phyloP scores from a whole-genome alignment of 2,329 filamentous ascomycete genomes.

The Venturiaceae sp. region DNA sequence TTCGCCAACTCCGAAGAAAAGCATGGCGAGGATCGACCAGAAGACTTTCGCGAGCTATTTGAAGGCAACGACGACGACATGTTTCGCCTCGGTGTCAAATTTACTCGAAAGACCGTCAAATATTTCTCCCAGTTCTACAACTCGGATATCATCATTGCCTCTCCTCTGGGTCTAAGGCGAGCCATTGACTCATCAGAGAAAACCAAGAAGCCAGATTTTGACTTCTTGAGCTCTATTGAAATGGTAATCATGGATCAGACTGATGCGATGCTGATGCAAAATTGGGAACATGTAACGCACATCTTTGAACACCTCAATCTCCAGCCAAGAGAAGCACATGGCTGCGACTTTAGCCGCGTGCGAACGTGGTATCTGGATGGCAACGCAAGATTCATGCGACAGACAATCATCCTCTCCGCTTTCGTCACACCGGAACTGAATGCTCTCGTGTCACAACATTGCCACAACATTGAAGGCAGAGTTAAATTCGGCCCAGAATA shows the following conservation, averaged over 20 bases:
- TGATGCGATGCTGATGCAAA: slow-evolving; percentile 92
- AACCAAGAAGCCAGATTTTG: slow-evolving; percentile 62
- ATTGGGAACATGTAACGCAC: slow-evolving; percentile 92
- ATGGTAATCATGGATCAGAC: slow-evolving; percentile 84
- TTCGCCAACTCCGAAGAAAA: slow-evolving; percentile 60
- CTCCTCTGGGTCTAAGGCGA: slow-evolving; percentile 79
- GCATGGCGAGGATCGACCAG: slow-evolving; percentile 65
- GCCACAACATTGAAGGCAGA: slow-evolving; percentile 74
- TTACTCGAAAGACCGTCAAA: slow-evolving; percentile 91
- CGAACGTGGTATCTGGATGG: slow-evolving; percentile 89
- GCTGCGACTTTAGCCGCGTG: slow-evolving; percentile 87
- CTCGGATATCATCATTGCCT: slow-evolving; percentile 89
- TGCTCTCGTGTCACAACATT: slow-evolving; percentile 63
- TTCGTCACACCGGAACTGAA: slow-evolving; percentile 87
- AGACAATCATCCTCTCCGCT: slow-evolving; percentile 71
- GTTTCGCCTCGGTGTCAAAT: slow-evolving; percentile 92
- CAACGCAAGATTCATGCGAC: slow-evolving; percentile 69
- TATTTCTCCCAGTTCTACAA: slow-evolving; percentile 94
- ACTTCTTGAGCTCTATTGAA: slow-evolving; percentile 92
- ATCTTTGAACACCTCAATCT: slow-evolving; percentile 87
- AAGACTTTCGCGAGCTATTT: slow-evolving; percentile 83
- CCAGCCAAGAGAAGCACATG: slow-evolving; percentile 81
- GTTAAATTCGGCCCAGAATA: slow-evolving; percentile 61
- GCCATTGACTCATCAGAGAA: slow-evolving; percentile 74
- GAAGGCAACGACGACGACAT: slow-evolving; percentile 95